These are phyloP conservation scores for Wallacemonas sp. DNA, from an alignment of 208 protist genomes.

Conservation along the genomic window DNA sequence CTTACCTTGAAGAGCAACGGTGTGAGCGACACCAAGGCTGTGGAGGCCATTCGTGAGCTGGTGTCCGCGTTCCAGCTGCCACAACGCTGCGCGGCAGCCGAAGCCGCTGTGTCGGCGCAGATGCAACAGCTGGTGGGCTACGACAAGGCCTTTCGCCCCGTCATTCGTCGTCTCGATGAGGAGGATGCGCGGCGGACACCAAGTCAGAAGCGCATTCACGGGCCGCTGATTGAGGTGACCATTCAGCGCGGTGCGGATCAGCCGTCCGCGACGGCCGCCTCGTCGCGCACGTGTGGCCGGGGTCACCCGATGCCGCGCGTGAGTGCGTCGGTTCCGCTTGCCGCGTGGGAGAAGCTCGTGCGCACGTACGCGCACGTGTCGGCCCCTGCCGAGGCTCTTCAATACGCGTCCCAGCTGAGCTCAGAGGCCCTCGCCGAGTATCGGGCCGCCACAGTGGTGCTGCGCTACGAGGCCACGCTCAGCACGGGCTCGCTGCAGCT, in stretches of 20 bases:
- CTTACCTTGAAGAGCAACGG: slow-evolving; percentile 79
- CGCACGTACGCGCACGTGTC: slow-evolving; percentile 44
- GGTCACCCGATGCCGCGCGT: not conserved
- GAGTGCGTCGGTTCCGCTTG: slow-evolving; percentile 58
- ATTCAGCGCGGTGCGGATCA: slow-evolving; percentile 32
- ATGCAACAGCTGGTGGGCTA: slow-evolving; percentile 27
- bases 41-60: slow-evolving; percentile 34
- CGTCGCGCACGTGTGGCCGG: not conserved
- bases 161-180: slow-evolving; percentile 28
- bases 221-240: slow-evolving; percentile 56
- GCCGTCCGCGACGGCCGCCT: too few species aligned
- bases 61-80: slow-evolving; percentile 57
- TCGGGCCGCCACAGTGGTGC: slow-evolving; percentile 64
- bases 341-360: slow-evolving; percentile 66
- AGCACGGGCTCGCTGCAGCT: slow-evolving; percentile 85
- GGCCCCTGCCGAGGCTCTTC: slow-evolving; percentile 31
- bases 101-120: slow-evolving; percentile 29
- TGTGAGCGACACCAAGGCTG: slow-evolving; percentile 30
- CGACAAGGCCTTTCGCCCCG: slow-evolving; percentile 17
- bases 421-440: slow-evolving; percentile 33
- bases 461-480: slow-evolving; percentile 81
- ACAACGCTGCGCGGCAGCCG: slow-evolving; percentile 52
- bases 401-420: slow-evolving; percentile 35
- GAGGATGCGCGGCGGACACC: slow-evolving; percentile 43
- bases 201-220: slow-evolving; percentile 47